Percentiles rank a stretch among this genome's conserved stretches.
Evolutionary conservation across 306 rosid genomes (phyloP).

Genomic region (Pterocarpus santalinus): DNA sequence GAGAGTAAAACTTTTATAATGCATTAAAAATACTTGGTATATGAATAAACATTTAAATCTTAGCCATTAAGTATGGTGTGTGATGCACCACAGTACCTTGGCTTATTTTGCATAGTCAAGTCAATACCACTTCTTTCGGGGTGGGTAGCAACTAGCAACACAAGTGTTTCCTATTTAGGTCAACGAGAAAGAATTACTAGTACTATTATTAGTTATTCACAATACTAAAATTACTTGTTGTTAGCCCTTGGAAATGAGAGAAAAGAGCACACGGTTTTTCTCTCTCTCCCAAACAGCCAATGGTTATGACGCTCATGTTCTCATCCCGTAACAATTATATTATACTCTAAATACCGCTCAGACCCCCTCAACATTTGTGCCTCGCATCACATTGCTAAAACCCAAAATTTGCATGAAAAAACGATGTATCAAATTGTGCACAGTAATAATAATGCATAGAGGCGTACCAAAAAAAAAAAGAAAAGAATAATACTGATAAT

Average conservation of each 20-base stretch:
- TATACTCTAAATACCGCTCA: not conserved
- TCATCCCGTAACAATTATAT: not conserved
- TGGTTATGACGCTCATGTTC: conserved; percentile 17
- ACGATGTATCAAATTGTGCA: not conserved
- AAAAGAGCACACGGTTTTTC: conserved; percentile 27
- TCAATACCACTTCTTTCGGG: conserved; percentile 39
- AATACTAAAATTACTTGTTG: not conserved
- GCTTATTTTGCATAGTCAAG: conserved; percentile 1
- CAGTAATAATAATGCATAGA: not conserved
- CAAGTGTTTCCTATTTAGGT: not conserved
- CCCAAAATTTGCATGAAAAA: not conserved
- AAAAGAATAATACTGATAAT: too few species aligned
- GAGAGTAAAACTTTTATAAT: too few species aligned
- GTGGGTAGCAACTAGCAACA: not conserved
- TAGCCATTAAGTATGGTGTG: too few species aligned
- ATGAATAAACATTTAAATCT: too few species aligned
- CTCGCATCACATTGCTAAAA: conserved; percentile 6
- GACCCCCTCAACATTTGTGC: not conserved
- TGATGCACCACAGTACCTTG: too few species aligned
- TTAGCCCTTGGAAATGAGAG: not conserved
- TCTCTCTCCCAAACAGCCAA: conserved; percentile 1
- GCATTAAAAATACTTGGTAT: too few species aligned
- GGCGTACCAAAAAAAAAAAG: not conserved
- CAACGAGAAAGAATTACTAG: not conserved
- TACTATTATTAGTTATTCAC: not conserved